Percentiles rank a stretch among this genome's conserved stretches.
These are phyloP conservation scores for Beauveria rudraprayagi DNA, from an alignment of 2,329 filamentous ascomycete species.

Conservation along the genomic window DNA sequence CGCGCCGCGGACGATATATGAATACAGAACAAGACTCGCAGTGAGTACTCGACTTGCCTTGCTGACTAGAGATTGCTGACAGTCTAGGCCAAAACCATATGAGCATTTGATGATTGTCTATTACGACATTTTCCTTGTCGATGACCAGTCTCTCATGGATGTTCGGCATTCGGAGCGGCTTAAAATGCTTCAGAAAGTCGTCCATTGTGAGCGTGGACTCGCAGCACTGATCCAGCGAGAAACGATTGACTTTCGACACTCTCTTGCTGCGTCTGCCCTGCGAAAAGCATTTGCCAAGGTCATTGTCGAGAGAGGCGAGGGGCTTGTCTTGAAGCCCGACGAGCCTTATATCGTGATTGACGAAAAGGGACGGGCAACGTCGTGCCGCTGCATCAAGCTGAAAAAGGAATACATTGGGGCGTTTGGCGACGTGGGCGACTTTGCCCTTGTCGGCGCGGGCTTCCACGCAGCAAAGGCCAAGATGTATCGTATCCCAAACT, in stretches of 20 bases:
- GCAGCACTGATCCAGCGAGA: slow-evolving; percentile 60
- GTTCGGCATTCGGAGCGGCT: slow-evolving; percentile 51
- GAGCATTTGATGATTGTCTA: slow-evolving; percentile 57
- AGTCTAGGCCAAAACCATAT: slow-evolving; percentile 33
- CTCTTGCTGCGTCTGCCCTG: slow-evolving; percentile 44
- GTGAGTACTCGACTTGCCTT: slow-evolving; percentile 30
- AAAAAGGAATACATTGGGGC: slow-evolving; percentile 78
- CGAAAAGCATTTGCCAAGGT: slow-evolving; percentile 58
- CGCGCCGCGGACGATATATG: slow-evolving; percentile 61
- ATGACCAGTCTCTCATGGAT: slow-evolving; percentile 43
- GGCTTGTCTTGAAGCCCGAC: slow-evolving; percentile 72
- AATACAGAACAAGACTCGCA: slow-evolving; percentile 62
- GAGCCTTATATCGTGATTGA: slow-evolving; percentile 64
- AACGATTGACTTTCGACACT: slow-evolving; percentile 55
- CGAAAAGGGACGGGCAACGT: slow-evolving; percentile 26
- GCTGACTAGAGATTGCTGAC: slow-evolving; percentile 16
- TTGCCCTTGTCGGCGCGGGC: slow-evolving; percentile 68
- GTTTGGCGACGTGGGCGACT: slow-evolving; percentile 76
- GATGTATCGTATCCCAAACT: slow-evolving; percentile 40
- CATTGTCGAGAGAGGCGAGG: slow-evolving; percentile 63
- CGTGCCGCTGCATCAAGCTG: slow-evolving; percentile 63
- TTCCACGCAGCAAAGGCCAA: slow-evolving; percentile 58
- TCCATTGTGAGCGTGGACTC: slow-evolving; percentile 46
- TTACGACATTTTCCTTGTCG: slow-evolving; percentile 48
- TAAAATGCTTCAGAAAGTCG: slow-evolving; percentile 47